Conservation (phyloP, 2,329 filamentous ascomycete genomes). For the Cladobotryum protrusum region DNA sequence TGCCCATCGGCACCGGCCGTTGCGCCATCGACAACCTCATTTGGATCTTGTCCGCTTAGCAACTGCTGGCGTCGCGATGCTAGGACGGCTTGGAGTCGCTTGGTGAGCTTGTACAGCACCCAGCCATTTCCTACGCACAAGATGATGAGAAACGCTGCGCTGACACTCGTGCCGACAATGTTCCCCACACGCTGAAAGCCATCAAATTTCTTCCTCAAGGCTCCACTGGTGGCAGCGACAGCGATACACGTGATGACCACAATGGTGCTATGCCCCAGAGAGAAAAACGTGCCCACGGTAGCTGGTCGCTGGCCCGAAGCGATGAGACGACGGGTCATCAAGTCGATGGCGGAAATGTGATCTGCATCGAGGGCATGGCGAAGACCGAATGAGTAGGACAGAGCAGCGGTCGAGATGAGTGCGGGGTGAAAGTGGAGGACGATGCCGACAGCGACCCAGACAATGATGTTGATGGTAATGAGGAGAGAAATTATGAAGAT, state of each 20-base stretch:
- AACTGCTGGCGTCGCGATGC: conserved; percentile 16
- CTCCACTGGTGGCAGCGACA: conserved; percentile 83
- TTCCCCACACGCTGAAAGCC: conserved; percentile 74
- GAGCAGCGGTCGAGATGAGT: conserved; percentile 71
- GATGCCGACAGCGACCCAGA: conserved; percentile 50
- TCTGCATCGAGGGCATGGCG: conserved; percentile 97
- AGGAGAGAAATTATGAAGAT: conserved; percentile 47
- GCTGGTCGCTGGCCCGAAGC: conserved; percentile 80
- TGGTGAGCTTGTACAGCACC: conserved; percentile 73
- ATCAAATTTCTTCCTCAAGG: conserved; percentile 73
- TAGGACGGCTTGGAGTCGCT: conserved; percentile 59
- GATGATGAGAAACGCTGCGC: conserved; percentile 73
- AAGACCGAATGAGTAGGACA: conserved; percentile 83
- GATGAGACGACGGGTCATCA: conserved; percentile 86
- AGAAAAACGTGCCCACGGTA: conserved; percentile 92
- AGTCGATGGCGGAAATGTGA: conserved; percentile 79
- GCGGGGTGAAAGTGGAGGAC: conserved; percentile 48
- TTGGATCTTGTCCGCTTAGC: conserved; percentile 23
- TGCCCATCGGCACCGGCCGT: conserved; percentile 34
- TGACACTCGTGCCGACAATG: conserved; percentile 84
- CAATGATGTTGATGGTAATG: conserved; percentile 43
- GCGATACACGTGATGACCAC: conserved; percentile 86
- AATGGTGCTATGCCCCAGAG: conserved; percentile 86
- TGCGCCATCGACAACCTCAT: conserved; percentile 20
- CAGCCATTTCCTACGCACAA: conserved; percentile 79